A percentile compares a stretch with the other conserved stretches of the same genome.
phyloP scores from a whole-genome alignment of 305 asterid genomes.

The Coffea humblotiana region DNA sequence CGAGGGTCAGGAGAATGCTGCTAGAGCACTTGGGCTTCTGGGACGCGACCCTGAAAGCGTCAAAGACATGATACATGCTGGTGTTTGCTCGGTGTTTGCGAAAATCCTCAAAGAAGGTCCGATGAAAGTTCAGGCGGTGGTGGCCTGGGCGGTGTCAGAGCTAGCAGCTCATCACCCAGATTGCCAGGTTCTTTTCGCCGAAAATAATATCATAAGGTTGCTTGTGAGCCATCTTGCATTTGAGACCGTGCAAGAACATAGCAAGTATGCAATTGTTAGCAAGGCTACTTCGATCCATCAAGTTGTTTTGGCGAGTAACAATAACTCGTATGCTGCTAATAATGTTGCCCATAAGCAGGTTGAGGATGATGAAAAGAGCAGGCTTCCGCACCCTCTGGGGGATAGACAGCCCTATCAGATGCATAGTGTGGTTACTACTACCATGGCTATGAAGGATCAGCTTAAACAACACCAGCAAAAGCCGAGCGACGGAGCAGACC shows the following conservation, averaged over 20 bases:
- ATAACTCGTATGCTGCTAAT: slow-evolving; percentile 3
- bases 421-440: slow-evolving; percentile 36
- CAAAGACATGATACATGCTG: slow-evolving; percentile 39
- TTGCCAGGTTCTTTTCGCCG: slow-evolving; percentile 46
- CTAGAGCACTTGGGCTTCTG: slow-evolving; percentile 44
- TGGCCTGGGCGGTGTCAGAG: slow-evolving; percentile 54
- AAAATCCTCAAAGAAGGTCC: slow-evolving; percentile 52
- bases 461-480: slow-evolving; percentile 23
- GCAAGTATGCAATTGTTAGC: slow-evolving; percentile 41
- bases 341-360: slow-evolving; percentile 7
- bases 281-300: slow-evolving; percentile 46
- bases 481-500: slow-evolving; percentile 20
- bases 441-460: slow-evolving; percentile 44
- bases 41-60: slow-evolving; percentile 48
- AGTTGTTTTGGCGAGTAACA: slow-evolving; percentile 42
- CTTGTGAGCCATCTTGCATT: slow-evolving; percentile 52
- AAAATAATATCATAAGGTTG: slow-evolving; percentile 42
- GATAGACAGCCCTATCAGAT: slow-evolving; percentile 29
- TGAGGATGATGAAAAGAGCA: slow-evolving; percentile 36
- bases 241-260: slow-evolving; percentile 49
- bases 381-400: slow-evolving; percentile 29
- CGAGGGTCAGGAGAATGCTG: slow-evolving; percentile 54
- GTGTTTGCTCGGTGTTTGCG: slow-evolving; percentile 44
- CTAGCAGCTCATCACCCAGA: slow-evolving; percentile 33
- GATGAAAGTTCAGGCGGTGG: slow-evolving; percentile 51